Base-by-base conservation (phyloP, 306 rosid species). In the Fragaria iinumae region DNA sequence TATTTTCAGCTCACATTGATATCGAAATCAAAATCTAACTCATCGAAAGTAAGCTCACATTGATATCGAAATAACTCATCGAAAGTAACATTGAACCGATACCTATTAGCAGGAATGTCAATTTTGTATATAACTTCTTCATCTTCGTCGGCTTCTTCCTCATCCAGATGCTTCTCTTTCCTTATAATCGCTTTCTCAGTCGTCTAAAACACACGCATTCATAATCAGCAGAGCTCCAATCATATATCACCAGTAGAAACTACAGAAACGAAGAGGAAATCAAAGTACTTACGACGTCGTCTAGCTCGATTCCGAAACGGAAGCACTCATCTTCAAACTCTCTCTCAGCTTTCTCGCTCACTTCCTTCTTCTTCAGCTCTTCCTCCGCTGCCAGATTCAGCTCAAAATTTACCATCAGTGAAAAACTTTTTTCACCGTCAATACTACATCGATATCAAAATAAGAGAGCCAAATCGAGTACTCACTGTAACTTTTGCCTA, bases 321-420 rank as follows among this genome's bases (percentile, higher is more conserved):
- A 93, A 93, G 86, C 98, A 93, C 8, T 90, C 67, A 70, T 93
- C 97, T 41, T 93, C 97, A 71, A 93, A 93, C 83, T 91, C 94
- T 76, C 8, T 34, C 68, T 63, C 11, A 63, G 68, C 68, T 32
- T 29, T 63, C 68, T 63, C 41, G 36, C 41, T 63, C 43, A 63
- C 43, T 63, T 63, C 68, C 68, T 63, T 7, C 0, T 63, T 16
- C 43, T 63, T 63, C 43, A 63, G 68, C 21, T 63, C 68, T 32
- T 93, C 97, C 77, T 90, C 90, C 5, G 94, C 97, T 93, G 80
- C 13, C 55, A 79, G 71, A 83, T 71, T 67, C 36, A 38, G 74
- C 66, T 67, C 14, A 79, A 43, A 43, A 81, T 47, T 32, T 52
- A 45, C 41, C 73, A 66, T 48, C 53, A 70, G 69, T 73, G 1